phyloP scores from a whole-genome alignment of 2,329 filamentous ascomycete genomes.

The Aspergillus proliferans region DNA sequence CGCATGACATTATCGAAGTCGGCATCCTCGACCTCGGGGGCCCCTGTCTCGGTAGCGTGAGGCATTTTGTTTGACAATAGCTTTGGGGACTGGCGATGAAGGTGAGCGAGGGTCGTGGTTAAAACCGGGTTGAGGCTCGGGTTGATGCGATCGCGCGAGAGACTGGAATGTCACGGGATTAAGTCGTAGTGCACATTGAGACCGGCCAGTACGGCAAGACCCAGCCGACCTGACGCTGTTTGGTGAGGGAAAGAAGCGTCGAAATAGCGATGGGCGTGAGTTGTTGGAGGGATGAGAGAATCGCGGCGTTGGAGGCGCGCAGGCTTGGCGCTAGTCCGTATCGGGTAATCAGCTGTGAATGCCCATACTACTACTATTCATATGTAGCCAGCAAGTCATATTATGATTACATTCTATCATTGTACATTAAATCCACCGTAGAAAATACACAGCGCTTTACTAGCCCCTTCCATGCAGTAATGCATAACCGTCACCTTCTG shows the following conservation, averaged over 20 bases:
- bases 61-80: slow-evolving; percentile 25
- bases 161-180: background rate
- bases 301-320: slow-evolving; percentile 1
- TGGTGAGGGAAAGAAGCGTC: background rate
- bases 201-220: slow-evolving; percentile 3
- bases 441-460: slow-evolving; percentile 64
- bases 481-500: slow-evolving; percentile 69
- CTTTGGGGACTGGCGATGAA: slow-evolving; percentile 1
- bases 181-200: slow-evolving; percentile 6
- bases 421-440: slow-evolving; percentile 47
- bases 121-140: background rate
- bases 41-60: slow-evolving; percentile 29
- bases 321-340: slow-evolving; percentile 17
- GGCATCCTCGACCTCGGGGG: slow-evolving; percentile 27
- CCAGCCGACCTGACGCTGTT: background rate
- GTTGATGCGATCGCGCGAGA: background rate
- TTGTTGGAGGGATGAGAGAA: slow-evolving; percentile 3
- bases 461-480: slow-evolving; percentile 85
- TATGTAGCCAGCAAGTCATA: background rate
- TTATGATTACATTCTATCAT: background rate
- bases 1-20: slow-evolving; percentile 39
- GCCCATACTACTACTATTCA: background rate
- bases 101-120: background rate
- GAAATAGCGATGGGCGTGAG: slow-evolving; percentile 1
- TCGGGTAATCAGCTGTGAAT: slow-evolving; percentile 19